Conservation (phyloP, 805 yeast genomes). For the Metschnikowia aberdeeniae region DNA sequence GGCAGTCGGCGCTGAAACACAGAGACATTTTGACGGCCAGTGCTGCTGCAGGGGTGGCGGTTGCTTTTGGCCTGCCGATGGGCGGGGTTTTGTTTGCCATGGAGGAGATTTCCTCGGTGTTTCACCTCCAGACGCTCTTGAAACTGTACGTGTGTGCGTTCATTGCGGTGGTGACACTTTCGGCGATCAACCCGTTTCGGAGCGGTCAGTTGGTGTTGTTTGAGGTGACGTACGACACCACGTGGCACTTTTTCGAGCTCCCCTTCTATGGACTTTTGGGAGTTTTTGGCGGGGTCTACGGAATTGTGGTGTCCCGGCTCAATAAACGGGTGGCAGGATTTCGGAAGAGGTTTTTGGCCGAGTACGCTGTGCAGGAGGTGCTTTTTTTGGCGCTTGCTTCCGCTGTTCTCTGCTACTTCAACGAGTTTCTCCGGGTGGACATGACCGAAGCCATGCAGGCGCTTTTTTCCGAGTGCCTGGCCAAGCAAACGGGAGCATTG, state of each 20-base stretch:
- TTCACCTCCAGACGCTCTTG: slow-evolving; percentile 80
- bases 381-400: slow-evolving; percentile 62
- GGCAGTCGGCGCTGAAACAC: slow-evolving; percentile 42
- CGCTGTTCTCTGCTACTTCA: slow-evolving; percentile 75
- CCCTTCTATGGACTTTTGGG: slow-evolving; percentile 79
- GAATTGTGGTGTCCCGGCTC: slow-evolving; percentile 68
- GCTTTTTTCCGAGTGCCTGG: slow-evolving; percentile 77
- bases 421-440: slow-evolving; percentile 73
- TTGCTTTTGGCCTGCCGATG: slow-evolving; percentile 95
- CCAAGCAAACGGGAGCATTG: slow-evolving; percentile 37
- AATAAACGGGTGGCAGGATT: slow-evolving; percentile 75
- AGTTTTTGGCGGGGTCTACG: slow-evolving; percentile 87
- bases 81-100: slow-evolving; percentile 93
- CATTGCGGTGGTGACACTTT: slow-evolving; percentile 77
- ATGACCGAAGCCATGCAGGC: slow-evolving; percentile 96
- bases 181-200: slow-evolving; percentile 84
- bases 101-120: slow-evolving; percentile 80
- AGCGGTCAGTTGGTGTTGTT: slow-evolving; percentile 93
- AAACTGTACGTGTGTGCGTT: slow-evolving; percentile 87
- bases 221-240: slow-evolving; percentile 80
- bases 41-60: slow-evolving; percentile 98
- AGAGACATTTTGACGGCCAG: slow-evolving; percentile 79
- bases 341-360: slow-evolving; percentile 62
- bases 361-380: slow-evolving; percentile 67
- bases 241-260: slow-evolving; percentile 84